A percentile compares a stretch with the other conserved stretches of the same genome.
Evolutionary conservation across 257 asterid species (phyloP).

Genomic region (Prunella vulgaris): DNA sequence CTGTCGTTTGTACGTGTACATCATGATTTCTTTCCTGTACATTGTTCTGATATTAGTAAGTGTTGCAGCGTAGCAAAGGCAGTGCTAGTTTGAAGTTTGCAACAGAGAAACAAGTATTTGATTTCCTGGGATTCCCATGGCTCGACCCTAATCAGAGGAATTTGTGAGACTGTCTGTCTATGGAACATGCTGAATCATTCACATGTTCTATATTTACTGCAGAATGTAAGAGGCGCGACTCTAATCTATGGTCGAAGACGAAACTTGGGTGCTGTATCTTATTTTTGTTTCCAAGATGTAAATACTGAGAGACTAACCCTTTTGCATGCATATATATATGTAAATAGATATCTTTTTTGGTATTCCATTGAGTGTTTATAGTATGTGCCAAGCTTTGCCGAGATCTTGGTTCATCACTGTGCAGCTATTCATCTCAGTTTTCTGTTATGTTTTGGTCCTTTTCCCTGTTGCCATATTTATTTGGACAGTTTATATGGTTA

Average conservation of each 20-base stretch:
- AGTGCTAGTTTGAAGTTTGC: constrained; percentile 78
- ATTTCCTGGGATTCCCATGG: constrained; percentile 87
- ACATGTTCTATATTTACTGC: no score
- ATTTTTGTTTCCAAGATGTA: neutral
- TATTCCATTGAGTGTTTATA: neutral
- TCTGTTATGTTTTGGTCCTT: neutral
- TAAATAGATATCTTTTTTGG: neutral
- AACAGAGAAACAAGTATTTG: constrained; percentile 78
- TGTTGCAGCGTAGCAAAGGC: constrained; percentile 64
- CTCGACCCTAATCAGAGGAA: constrained; percentile 79
- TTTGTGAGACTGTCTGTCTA: constrained; percentile 36
- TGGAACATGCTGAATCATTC: neutral
- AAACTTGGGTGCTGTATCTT: neutral
- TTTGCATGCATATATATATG: neutral
- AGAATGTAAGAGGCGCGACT: neutral
- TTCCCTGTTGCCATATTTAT: neutral
- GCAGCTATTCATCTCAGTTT: neutral
- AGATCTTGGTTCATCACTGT: neutral
- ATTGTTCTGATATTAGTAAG: neutral
- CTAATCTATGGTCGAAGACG: neutral
- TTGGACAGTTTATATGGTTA: no score
- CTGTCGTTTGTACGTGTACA: neutral
- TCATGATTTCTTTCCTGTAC: neutral
- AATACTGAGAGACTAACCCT: neutral
- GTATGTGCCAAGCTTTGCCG: neutral